These are phyloP conservation scores for Dalbergia cultrata DNA, from an alignment of 306 rosid species.

Conservation along the genomic window DNA sequence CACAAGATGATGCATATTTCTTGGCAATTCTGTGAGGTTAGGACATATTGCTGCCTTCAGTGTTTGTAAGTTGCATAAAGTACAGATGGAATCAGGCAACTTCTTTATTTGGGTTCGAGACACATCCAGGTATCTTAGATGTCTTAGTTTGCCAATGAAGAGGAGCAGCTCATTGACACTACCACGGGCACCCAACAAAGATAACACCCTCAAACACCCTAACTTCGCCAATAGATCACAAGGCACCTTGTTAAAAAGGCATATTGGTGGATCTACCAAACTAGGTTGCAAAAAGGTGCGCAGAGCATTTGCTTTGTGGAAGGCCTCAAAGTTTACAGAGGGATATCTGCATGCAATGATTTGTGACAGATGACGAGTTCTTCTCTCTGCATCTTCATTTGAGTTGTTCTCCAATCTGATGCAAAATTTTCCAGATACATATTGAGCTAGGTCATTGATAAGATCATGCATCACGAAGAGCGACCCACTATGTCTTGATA, in stretches of 20 bases:
- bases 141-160: neutral
- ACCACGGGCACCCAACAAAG: neutral
- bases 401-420: conserved; percentile 28
- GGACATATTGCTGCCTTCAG: neutral
- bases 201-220: neutral
- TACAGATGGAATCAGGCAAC: conserved; percentile 40
- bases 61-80: conserved; percentile 45
- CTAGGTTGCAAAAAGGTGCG: neutral
- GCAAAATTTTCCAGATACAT: conserved; percentile 48
- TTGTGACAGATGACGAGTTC: conserved; percentile 24
- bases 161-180: neutral
- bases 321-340: neutral
- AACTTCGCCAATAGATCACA: neutral
- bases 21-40: conserved; percentile 6
- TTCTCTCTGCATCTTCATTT: neutral
- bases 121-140: neutral
- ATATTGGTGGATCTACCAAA: neutral
- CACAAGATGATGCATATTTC: conserved; percentile 19
- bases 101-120: neutral
- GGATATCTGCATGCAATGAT: conserved; percentile 1
- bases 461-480: conserved; percentile 55
- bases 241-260: neutral
- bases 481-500: neutral
- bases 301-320: neutral
- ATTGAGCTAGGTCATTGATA: conserved; percentile 55